These are phyloP conservation scores for Nothophaeocryptopus gaeumannii DNA, from an alignment of 2,329 filamentous ascomycete species.

Conservation along the genomic window DNA sequence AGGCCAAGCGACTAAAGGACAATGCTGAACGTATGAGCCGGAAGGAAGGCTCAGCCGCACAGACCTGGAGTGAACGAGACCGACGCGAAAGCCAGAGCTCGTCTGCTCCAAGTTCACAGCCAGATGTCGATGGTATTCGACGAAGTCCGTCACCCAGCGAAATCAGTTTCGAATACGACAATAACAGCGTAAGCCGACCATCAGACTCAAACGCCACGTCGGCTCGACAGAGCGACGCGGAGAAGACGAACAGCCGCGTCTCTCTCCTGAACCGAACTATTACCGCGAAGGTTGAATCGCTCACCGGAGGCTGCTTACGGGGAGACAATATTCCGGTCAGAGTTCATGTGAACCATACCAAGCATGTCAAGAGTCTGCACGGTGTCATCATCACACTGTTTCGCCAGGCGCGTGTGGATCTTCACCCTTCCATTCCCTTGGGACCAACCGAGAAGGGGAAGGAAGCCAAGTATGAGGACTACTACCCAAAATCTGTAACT, in stretches of 20 bases:
- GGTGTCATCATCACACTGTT: conserved; percentile 92
- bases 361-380: conserved; percentile 83
- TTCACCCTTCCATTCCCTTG: conserved; percentile 63
- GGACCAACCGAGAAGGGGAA: conserved; percentile 63
- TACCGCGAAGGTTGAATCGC: conserved; percentile 77
- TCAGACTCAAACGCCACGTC: conserved; percentile 43
- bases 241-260: conserved; percentile 44
- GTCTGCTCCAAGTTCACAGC: conserved; percentile 26
- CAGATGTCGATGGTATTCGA: conserved; percentile 32
- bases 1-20: conserved; percentile 34
- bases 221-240: conserved; percentile 48
- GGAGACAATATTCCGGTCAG: conserved; percentile 79
- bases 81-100: conserved; percentile 28
- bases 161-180: conserved; percentile 40
- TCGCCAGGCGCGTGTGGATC: conserved; percentile 85
- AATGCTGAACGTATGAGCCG: conserved; percentile 26
- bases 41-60: conserved; percentile 22
- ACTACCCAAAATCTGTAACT: conserved; percentile 81
- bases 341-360: conserved; percentile 82
- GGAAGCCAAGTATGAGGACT: conserved; percentile 73
- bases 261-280: conserved; percentile 72
- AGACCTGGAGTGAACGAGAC: conserved; percentile 24
- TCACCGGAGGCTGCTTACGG: conserved; percentile 78
- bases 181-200: conserved; percentile 19
- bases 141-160: conserved; percentile 48